Evolutionary conservation across 345 rosid species (phyloP), one percentile per base, ranked within the genome.

Genomic region (Arabis alpina): DNA sequence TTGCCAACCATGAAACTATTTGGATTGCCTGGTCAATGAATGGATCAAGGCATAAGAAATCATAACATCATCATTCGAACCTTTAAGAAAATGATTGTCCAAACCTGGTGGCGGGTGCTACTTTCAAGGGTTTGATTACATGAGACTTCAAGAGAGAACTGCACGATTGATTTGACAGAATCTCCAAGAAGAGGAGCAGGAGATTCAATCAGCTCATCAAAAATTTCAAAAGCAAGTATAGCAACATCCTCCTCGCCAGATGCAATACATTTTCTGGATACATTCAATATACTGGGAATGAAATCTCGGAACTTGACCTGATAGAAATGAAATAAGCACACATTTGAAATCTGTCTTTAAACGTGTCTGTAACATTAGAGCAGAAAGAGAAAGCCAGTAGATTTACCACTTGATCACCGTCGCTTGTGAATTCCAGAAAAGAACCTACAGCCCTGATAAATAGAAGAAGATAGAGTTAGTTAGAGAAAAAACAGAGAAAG

Each of bases 131-230:
- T 88, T 80, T 85, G 88, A 79, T 85, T 92, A 52, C 97, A 95
- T 72, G 92, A 82, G 77, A 95, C 99, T 82, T 95, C 98, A 74
- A 95, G 98, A 75, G 99, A 86, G 72, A 95, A 92, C 66, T 92
- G 94, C 62, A 95, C 97, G 25, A 95, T 90, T 71, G 98, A 88
- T 82, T 83, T 92, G 56, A 95, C 90, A 51, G 97, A 87, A 61
- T 95, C 99, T 53, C 99, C 99, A 73, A 95, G 98, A 74, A 95
- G 91, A 50, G 99, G 97, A 42, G 99, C 96, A 10, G 98, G 98
- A 75, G 99, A 95, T 77, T 95, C 99, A 70, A 95, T 95, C 68
- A 95, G 81, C 80, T 95, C 99, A 60, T 95, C 99, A 82, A 95
- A 95, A 70, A 95, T 95, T 81, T 95, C 99, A 72, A 95, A 95